Evolutionary conservation across 129 eudicot genomes (phyloP).

Genomic region (Heracleum sosnowskyi): DNA sequence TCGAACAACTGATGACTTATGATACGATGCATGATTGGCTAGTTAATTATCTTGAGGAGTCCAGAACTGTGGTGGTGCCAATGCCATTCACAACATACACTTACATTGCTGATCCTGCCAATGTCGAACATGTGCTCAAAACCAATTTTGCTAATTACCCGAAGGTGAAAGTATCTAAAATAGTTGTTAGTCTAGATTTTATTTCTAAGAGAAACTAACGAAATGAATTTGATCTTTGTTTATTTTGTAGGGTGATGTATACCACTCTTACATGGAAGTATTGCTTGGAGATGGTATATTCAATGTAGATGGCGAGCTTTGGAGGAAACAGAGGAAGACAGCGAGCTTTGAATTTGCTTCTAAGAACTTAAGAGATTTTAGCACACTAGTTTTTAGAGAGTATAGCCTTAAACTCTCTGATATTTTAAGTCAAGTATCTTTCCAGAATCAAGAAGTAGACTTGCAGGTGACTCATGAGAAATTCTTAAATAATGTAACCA

Average conservation of each 20-base stretch:
- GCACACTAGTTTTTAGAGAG: slow-evolving; percentile 88
- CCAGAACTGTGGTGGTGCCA: slow-evolving; percentile 70
- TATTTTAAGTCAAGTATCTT: slow-evolving; percentile 55
- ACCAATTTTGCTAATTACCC: slow-evolving; percentile 86
- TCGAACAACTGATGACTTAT: slow-evolving; percentile 46
- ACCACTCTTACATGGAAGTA: slow-evolving; percentile 98
- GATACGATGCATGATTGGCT: slow-evolving; percentile 64
- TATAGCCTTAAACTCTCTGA: slow-evolving; percentile 74
- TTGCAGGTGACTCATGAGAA: slow-evolving; percentile 53
- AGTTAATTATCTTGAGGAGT: slow-evolving; percentile 47
- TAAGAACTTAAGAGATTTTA: slow-evolving; percentile 88
- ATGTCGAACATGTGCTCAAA: slow-evolving; percentile 74
- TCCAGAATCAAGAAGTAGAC: slow-evolving; percentile 42
- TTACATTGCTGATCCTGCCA: slow-evolving; percentile 74
- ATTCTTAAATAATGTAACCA: neutral
- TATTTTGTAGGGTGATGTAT: slow-evolving; percentile 64
- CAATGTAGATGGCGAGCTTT: slow-evolving; percentile 85
- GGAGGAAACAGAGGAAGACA: slow-evolving; percentile 94
- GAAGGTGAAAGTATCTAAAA: slow-evolving; percentile 40
- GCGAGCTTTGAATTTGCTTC: slow-evolving; percentile 97
- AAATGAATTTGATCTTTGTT: slow-evolving; percentile 7
- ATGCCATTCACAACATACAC: slow-evolving; percentile 81
- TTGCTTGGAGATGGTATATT: slow-evolving; percentile 96
- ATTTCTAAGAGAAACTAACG: neutral
- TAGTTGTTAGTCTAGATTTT: too few species aligned